Evolutionary conservation across 148 eudicot species (phyloP), one percentile per base, ranked within the genome.

Genomic region (Fagopyrum tataricum): DNA sequence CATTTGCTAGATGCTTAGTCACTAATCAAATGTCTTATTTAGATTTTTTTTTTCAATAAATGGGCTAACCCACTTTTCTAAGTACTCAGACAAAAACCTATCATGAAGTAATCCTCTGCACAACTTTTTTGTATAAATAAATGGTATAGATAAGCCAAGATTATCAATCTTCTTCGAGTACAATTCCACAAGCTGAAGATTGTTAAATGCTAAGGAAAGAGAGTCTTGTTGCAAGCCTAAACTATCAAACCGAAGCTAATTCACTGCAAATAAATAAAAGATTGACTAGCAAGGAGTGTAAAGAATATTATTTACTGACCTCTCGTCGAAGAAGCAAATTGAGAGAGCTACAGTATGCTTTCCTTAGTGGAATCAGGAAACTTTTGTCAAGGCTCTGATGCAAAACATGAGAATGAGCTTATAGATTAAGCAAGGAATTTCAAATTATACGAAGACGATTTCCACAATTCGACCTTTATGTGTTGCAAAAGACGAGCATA

Each of bases 401-500:
- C 48, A 82, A 42, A 59, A 62, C 6, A 70, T 8, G 24, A 76
- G 21, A 71, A 46, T 13, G 44, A 64, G 49, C 69, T 68, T 73
- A 47, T 71, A 40, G 15, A 4, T 12, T 37, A 17, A 0, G 73
- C 31, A 44, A 76, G 41, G 52, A 49, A 4, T 23, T 53, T 62
- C 11, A 69, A 59, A 49, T 44, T 41, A 49, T 55, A 42, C 5
- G 52, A 43, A 31, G 72, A 44, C 13, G 55, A 21, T 61, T 41
- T 44, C 46, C 3, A 42, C 55, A 73, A 58, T 39, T 74, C n/a
- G 6, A 95, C 98, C 92, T 95, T 95, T 78, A 95, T 47, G 83
- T 95, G 96, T 71, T 95, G 98, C 79, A 95, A 80, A 68, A 95
- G 93, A 77, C 96, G 96, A 81, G 98, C 98, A 81, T 95, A 95